Conservation (phyloP, 2,329 filamentous ascomycete species). For the Fusarium irregulare region DNA sequence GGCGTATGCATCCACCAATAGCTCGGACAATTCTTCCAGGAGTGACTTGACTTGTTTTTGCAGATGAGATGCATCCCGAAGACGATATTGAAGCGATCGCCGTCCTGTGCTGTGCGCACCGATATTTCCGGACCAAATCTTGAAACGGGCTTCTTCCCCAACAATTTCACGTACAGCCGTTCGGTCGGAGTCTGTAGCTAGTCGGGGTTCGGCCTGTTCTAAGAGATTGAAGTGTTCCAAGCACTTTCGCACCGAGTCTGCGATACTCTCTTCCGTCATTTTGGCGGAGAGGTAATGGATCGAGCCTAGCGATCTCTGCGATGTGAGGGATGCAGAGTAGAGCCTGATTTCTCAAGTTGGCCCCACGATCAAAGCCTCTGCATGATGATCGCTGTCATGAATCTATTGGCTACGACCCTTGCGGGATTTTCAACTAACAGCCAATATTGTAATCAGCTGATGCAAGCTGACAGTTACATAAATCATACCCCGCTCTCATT, state of each 20-base stretch:
- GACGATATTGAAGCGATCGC: slow-evolving; percentile 7
- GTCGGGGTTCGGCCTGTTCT: no score
- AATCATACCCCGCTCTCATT: not conserved
- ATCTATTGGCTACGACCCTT: not conserved
- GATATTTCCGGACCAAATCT: slow-evolving; percentile 21
- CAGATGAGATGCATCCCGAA: slow-evolving; percentile 24
- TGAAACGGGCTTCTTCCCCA: slow-evolving; percentile 18
- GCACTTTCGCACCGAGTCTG: not conserved
- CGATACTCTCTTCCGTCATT: not conserved
- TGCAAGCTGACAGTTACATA: not conserved
- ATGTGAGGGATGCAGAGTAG: not conserved
- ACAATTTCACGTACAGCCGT: accelerated
- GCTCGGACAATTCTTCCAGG: not conserved
- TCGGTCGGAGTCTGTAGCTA: accelerated
- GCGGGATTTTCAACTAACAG: not conserved
- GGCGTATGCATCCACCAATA: not conserved
- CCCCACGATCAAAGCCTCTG: not conserved
- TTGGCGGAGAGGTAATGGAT: not conserved
- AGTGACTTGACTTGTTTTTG: not conserved
- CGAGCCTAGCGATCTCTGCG: accelerated
- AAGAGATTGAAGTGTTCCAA: not conserved
- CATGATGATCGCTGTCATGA: not conserved
- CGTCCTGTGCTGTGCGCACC: slow-evolving; percentile 2
- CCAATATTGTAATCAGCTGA: not conserved
- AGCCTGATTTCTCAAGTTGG: not conserved